Conservation (phyloP, 257 asterid genomes). For the Oldenlandia corymbosa region DNA sequence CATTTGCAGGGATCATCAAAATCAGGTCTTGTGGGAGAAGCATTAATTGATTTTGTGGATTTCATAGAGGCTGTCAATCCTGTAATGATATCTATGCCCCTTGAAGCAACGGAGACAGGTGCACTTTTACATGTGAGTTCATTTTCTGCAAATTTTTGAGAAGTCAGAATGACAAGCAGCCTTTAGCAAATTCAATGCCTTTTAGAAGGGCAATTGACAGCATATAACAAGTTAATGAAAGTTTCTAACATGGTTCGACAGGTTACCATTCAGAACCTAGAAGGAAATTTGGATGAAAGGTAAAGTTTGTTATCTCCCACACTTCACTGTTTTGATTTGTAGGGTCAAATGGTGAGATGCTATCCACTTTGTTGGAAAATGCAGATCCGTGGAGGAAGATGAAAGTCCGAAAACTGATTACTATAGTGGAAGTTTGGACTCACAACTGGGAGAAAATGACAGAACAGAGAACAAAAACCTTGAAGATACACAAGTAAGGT, state of each 20-base stretch:
- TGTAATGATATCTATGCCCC: constrained; percentile 59
- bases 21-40: constrained; percentile 87
- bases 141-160: constrained; percentile 9
- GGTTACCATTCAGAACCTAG: constrained; percentile 79
- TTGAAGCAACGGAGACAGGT: constrained; percentile 78
- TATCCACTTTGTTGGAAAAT: constrained; percentile 12
- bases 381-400: constrained; percentile 56
- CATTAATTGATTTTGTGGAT: constrained; percentile 84
- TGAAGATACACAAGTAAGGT: constrained; percentile 61
- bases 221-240: background rate
- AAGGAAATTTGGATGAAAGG: constrained; percentile 58
- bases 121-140: constrained; percentile 69
- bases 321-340: background rate
- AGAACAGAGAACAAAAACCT: constrained; percentile 25
- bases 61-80: constrained; percentile 61
- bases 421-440: constrained; percentile 33
- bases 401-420: constrained; percentile 35
- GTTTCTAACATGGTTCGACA: constrained; percentile 22
- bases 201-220: no score
- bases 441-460: constrained; percentile 28
- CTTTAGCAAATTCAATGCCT: constrained; percentile 7
- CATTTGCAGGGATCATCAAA: constrained; percentile 79
- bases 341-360: background rate
- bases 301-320: constrained; percentile 17
- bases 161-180: background rate